phyloP scores from a whole-genome alignment of 2,329 filamentous ascomycete species.

The Scedosporium apiospermum region DNA sequence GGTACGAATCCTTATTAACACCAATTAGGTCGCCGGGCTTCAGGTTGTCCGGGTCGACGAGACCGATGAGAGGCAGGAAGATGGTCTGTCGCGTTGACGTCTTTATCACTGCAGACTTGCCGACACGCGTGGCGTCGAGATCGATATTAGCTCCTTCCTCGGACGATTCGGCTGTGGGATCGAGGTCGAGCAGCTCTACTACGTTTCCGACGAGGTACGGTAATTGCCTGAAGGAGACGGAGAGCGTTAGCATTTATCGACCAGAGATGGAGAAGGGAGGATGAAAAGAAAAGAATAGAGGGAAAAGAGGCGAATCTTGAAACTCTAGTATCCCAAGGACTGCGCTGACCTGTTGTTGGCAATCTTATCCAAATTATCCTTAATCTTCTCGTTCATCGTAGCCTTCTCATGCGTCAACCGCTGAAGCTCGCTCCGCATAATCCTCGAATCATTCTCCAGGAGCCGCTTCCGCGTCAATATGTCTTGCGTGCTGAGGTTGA shows the following conservation, averaged over 20 bases:
- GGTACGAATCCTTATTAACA: slow-evolving; percentile 98
- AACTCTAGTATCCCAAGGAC: not conserved
- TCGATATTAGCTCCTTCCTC: slow-evolving; percentile 99
- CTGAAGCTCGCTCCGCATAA: slow-evolving; percentile 97
- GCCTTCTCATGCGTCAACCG: slow-evolving; percentile 91
- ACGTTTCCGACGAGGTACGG: slow-evolving; percentile 98
- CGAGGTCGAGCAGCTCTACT: slow-evolving; percentile 91
- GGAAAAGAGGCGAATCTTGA: not conserved
- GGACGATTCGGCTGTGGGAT: slow-evolving; percentile 88
- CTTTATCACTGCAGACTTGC: slow-evolving; percentile 99
- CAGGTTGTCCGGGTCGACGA: slow-evolving; percentile 89
- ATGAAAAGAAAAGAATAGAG: not conserved
- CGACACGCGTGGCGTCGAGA: slow-evolving; percentile 88
- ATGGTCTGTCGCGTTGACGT: slow-evolving; percentile 98
- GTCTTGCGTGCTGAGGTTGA: slow-evolving; percentile 87
- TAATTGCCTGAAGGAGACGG: slow-evolving; percentile 58
- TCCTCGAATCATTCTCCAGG: slow-evolving; percentile 93
- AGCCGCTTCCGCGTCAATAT: slow-evolving; percentile 84
- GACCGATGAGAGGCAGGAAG: slow-evolving; percentile 91
- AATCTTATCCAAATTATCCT: slow-evolving; percentile 98
- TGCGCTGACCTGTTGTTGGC: slow-evolving; percentile 82
- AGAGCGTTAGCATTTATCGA: too few species aligned
- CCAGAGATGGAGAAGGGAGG: too few species aligned
- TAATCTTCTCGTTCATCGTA: slow-evolving; percentile 97
- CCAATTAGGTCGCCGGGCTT: slow-evolving; percentile 96